Conservation (phyloP, 495 filamentous ascomycete genomes). For the Tuber brumale region DNA sequence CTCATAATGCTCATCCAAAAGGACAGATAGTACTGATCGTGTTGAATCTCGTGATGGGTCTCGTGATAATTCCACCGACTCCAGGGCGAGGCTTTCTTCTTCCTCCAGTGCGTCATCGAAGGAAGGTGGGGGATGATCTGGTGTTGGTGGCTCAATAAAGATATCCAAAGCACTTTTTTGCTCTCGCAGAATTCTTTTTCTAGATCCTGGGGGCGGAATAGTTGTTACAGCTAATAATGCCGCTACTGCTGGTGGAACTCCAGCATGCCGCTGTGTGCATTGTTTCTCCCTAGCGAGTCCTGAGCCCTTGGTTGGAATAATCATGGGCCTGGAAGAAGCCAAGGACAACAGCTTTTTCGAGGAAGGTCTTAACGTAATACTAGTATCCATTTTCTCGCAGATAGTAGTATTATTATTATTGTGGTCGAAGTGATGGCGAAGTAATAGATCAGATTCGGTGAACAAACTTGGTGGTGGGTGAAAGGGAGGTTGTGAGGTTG, state of each 20-base stretch:
- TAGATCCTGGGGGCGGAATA: slow-evolving; percentile 50
- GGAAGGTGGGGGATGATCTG: slow-evolving; percentile 26
- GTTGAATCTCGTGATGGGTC: slow-evolving; percentile 29
- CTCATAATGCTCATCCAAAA: slow-evolving; percentile 51
- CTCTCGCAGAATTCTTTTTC: slow-evolving; percentile 35
- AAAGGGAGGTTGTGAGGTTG: not conserved
- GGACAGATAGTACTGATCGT: slow-evolving; percentile 42
- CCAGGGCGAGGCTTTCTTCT: slow-evolving; percentile 24
- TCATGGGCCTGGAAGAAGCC: slow-evolving; percentile 31
- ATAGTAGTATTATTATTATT: not conserved
- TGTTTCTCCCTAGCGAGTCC: slow-evolving; percentile 23
- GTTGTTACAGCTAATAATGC: slow-evolving; percentile 55
- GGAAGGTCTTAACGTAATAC: slow-evolving; percentile 9
- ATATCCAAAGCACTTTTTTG: slow-evolving; percentile 33
- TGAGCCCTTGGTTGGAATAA: slow-evolving; percentile 33
- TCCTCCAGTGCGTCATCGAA: slow-evolving; percentile 28
- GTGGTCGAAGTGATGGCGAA: not conserved
- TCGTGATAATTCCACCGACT: slow-evolving; percentile 31
- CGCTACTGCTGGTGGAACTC: slow-evolving; percentile 54
- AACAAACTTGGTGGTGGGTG: not conserved
- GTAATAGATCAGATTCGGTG: not conserved
- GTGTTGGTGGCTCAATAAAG: slow-evolving; percentile 31
- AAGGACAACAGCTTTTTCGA: slow-evolving; percentile 28
- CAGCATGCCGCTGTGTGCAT: slow-evolving; percentile 19
- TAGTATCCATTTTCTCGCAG: slow-evolving; percentile 3